These are phyloP conservation scores for Labyrinthula sp. DNA, from an alignment of 352 stramenopile genomes.

Conservation along the genomic window DNA sequence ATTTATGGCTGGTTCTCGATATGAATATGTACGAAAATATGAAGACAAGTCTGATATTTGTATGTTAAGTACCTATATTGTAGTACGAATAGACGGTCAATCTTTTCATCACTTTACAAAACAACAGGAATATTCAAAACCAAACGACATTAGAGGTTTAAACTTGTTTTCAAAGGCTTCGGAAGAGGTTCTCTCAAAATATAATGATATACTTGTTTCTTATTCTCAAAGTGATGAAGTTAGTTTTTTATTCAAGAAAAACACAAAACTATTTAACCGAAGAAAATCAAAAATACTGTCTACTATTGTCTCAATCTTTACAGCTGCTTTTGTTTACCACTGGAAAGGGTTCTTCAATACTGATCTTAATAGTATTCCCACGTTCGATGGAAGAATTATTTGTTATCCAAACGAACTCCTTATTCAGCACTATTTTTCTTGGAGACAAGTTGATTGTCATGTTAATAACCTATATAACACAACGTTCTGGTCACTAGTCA, in stretches of 20 bases:
- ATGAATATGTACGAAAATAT: constrained; percentile 32
- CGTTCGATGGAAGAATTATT: constrained; percentile 36
- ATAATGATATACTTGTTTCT: constrained; percentile 34
- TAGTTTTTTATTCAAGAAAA: constrained; percentile 32
- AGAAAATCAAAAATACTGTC: constrained; percentile 34
- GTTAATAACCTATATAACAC: constrained; percentile 41
- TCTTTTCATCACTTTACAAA: constrained; percentile 38
- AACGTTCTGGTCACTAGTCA: constrained; percentile 35
- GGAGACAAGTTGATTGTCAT: constrained; percentile 37
- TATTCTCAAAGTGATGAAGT: constrained; percentile 39
- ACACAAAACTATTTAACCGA: constrained; percentile 27
- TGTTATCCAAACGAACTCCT: constrained; percentile 34
- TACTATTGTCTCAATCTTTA: constrained; percentile 37
- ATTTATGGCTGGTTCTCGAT: constrained; percentile 34
- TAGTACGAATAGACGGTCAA: constrained; percentile 35
- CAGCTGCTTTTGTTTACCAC: constrained; percentile 35
- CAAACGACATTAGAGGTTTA: constrained; percentile 34
- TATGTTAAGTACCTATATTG: constrained; percentile 36
- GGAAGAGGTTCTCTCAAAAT: constrained; percentile 31
- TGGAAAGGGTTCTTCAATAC: constrained; percentile 33
- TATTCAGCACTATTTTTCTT: constrained; percentile 36
- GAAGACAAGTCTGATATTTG: constrained; percentile 33
- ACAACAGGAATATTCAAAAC: constrained; percentile 34
- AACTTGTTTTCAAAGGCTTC: constrained; percentile 35
- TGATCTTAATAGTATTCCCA: constrained; percentile 31